These are phyloP conservation scores for Cladosporium sp. DNA, from an alignment of 2,329 filamentous ascomycete genomes.

Conservation along the genomic window DNA sequence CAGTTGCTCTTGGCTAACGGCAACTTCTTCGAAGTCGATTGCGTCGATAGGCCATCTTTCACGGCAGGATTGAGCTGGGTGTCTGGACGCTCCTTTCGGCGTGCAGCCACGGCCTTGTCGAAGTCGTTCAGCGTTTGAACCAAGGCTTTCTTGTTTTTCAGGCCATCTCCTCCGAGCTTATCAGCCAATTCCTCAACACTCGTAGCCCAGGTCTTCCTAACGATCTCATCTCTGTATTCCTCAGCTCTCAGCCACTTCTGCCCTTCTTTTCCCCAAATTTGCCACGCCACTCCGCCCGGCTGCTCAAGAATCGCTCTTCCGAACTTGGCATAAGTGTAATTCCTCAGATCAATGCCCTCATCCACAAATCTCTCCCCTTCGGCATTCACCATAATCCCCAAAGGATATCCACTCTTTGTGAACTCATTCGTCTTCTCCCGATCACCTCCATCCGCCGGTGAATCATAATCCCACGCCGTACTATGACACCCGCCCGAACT, in stretches of 20 bases:
- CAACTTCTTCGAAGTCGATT: constrained; percentile 42
- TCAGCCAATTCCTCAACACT: constrained; percentile 52
- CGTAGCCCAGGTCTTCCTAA: constrained; percentile 46
- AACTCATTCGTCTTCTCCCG: constrained; percentile 58
- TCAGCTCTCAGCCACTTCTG: constrained; percentile 51
- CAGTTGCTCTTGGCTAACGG: constrained; percentile 58
- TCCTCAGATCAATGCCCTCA: constrained; percentile 58
- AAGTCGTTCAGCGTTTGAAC: constrained; percentile 49
- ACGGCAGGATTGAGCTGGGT: constrained; percentile 53
- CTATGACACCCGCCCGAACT: constrained; percentile 62
- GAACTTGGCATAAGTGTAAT: constrained; percentile 63
- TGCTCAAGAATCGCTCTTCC: constrained; percentile 56
- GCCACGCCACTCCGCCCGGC: constrained; percentile 53
- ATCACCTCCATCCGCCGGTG: constrained; percentile 50
- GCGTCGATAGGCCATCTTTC: constrained; percentile 57
- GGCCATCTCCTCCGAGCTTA: constrained; percentile 41
- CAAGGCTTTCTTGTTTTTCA: constrained; percentile 44
- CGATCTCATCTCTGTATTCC: constrained; percentile 56
- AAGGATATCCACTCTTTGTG: constrained; percentile 63
- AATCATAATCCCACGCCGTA: constrained; percentile 59
- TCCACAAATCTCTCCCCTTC: constrained; percentile 58
- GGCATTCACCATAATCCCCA: constrained; percentile 59
- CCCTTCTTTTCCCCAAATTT: constrained; percentile 55
- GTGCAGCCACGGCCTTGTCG: constrained; percentile 50
- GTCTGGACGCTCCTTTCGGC: constrained; percentile 40